These are phyloP conservation scores for Malus sylvestris DNA, from an alignment of 306 rosid species.

Conservation along the genomic window DNA sequence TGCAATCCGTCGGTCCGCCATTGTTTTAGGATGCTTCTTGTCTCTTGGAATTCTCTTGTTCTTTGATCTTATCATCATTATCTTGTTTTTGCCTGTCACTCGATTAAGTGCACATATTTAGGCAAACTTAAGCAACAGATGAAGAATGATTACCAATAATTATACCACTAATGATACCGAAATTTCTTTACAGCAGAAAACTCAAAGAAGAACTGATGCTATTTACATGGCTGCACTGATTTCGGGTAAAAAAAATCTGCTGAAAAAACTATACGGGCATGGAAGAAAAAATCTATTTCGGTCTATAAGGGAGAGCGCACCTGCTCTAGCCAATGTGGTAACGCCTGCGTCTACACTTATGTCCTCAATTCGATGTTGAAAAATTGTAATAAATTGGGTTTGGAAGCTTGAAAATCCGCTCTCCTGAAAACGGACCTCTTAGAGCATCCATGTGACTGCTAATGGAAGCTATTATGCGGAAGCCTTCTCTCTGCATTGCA, in stretches of 20 bases:
- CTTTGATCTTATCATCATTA: neutral
- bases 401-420: conserved; percentile 54
- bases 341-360: neutral
- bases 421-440: conserved; percentile 20
- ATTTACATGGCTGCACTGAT: neutral
- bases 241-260: neutral
- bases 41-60: neutral
- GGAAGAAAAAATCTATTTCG: neutral
- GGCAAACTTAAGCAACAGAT: neutral
- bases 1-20: conserved; percentile 40
- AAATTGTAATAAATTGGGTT: conserved; percentile 33
- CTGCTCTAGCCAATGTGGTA: neutral
- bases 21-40: conserved; percentile 18
- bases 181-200: neutral
- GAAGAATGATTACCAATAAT: neutral
- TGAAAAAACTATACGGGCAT: neutral
- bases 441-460: conserved; percentile 60
- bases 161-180: neutral
- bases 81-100: neutral
- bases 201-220: neutral
- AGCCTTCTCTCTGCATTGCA: conserved; percentile 41
- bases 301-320: neutral
- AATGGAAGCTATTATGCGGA: conserved; percentile 37
- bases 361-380: conserved; percentile 19
- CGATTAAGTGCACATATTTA: neutral